A percentile compares a stretch with the other conserved stretches of the same genome.
Conservation (phyloP, 495 filamentous ascomycete species). For the Aspergillus biplanus region DNA sequence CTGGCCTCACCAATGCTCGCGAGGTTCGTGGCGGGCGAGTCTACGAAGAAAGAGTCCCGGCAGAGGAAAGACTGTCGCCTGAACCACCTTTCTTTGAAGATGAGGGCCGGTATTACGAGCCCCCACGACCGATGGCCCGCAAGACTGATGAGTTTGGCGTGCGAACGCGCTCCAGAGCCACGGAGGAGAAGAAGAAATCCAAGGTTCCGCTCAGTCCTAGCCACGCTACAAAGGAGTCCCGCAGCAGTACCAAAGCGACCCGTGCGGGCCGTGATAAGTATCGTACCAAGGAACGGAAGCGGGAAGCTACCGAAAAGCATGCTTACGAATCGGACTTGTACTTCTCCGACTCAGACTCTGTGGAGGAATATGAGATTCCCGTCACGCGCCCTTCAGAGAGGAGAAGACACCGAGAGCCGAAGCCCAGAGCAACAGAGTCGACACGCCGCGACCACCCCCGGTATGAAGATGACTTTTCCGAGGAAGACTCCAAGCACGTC, state of each 20-base stretch:
- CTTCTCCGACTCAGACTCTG: conserved; percentile 37
- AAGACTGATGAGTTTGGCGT: conserved; percentile 47
- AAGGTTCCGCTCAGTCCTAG: conserved; percentile 32
- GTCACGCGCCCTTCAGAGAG: conserved; percentile 26
- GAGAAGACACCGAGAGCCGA: conserved; percentile 20
- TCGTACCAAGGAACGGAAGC: conserved; percentile 56
- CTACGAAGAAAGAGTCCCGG: conserved; percentile 52
- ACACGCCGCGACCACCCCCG: conserved; percentile 24
- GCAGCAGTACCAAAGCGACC: conserved; percentile 36
- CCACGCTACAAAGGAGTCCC: conserved; percentile 36
- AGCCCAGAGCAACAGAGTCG: conserved; percentile 22
- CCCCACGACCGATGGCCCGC: conserved; percentile 42
- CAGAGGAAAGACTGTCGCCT: conserved; percentile 44
- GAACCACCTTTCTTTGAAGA: conserved; percentile 44
- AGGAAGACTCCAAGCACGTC: conserved; percentile 36
- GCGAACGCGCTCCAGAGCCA: conserved; percentile 36
- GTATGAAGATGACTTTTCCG: conserved; percentile 35
- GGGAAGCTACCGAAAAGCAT: conserved; percentile 49
- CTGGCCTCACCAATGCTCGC: conserved; percentile 32
- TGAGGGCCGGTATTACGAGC: conserved; percentile 39
- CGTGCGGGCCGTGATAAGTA: conserved; percentile 45
- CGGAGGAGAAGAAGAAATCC: conserved; percentile 45
- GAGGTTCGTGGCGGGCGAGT: conserved; percentile 51
- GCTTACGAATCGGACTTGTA: conserved; percentile 25
- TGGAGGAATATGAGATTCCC: conserved; percentile 30